phyloP scores from a whole-genome alignment of 306 rosid species.

The Cucurbita ficifolia region DNA sequence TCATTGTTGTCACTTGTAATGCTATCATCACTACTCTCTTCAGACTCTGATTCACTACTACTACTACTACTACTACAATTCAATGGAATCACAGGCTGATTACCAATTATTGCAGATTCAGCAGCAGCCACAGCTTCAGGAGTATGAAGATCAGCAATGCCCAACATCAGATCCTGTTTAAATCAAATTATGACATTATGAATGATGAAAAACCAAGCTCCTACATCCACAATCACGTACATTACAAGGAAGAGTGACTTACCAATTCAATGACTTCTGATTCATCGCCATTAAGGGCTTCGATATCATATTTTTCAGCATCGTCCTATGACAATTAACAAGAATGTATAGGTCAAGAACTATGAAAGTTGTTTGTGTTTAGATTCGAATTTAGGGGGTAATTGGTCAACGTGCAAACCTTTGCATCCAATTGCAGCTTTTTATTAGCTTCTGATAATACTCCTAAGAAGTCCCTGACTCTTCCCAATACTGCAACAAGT shows the following conservation, averaged over 20 bases:
- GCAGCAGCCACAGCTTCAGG: slow-evolving; percentile 91
- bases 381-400: not conserved
- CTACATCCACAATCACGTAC: not conserved
- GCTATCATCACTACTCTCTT: slow-evolving; percentile 24
- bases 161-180: slow-evolving; percentile 83
- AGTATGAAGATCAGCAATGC: slow-evolving; percentile 73
- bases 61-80: slow-evolving; percentile 19
- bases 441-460: slow-evolving; percentile 68
- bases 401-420: slow-evolving; percentile 34
- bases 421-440: slow-evolving; percentile 35
- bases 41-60: slow-evolving; percentile 35
- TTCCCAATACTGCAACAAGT: slow-evolving; percentile 29
- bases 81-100: slow-evolving; percentile 39
- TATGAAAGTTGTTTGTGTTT: not conserved
- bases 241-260: not conserved
- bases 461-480: slow-evolving; percentile 45
- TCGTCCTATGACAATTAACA: slow-evolving; percentile 30
- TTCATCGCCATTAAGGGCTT: slow-evolving; percentile 62
- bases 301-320: slow-evolving; percentile 49
- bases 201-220: not conserved
- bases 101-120: slow-evolving; percentile 49
- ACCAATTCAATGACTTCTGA: slow-evolving; percentile 68
- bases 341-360: not conserved
- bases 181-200: slow-evolving; percentile 27
- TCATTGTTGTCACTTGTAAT: slow-evolving; percentile 6